Evolutionary conservation across 176 grass and related monocot species (phyloP).

Genomic region (Hsuehochloa calcarea): DNA sequence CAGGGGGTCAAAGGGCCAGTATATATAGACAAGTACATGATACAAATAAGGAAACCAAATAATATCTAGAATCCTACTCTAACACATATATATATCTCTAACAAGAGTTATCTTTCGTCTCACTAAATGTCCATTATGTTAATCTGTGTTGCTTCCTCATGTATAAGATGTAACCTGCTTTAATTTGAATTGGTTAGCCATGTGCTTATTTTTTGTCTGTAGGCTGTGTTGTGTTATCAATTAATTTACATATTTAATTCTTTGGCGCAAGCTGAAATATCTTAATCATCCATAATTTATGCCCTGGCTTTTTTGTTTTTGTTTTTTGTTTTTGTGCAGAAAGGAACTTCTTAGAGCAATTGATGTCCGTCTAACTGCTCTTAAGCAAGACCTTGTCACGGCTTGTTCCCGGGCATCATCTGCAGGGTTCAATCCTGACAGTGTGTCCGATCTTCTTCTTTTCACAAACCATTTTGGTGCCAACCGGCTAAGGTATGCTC

Average conservation of each 20-base stretch:
- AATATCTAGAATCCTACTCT: no score
- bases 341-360: conserved; percentile 90
- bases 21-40: no score
- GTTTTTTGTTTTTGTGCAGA: conserved; percentile 20
- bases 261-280: conserved; percentile 1
- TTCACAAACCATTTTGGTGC: conserved; percentile 89
- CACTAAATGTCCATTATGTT: neutral
- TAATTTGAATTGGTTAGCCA: neutral
- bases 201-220: neutral
- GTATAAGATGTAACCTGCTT: neutral
- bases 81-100: no score
- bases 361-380: conserved; percentile 78
- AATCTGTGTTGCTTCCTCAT: neutral
- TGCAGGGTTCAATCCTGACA: conserved; percentile 68
- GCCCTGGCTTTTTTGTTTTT: conserved; percentile 9
- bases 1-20: no score
- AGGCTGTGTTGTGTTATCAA: neutral
- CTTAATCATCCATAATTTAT: conserved; percentile 17
- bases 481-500: conserved; percentile 61
- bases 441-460: conserved; percentile 67
- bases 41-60: no score
- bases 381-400: conserved; percentile 79
- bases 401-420: conserved; percentile 83
- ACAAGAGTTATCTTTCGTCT: conserved; percentile 6
- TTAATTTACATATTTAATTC: neutral